phyloP scores from a whole-genome alignment of 306 rosid genomes.

The Malus asiatica region DNA sequence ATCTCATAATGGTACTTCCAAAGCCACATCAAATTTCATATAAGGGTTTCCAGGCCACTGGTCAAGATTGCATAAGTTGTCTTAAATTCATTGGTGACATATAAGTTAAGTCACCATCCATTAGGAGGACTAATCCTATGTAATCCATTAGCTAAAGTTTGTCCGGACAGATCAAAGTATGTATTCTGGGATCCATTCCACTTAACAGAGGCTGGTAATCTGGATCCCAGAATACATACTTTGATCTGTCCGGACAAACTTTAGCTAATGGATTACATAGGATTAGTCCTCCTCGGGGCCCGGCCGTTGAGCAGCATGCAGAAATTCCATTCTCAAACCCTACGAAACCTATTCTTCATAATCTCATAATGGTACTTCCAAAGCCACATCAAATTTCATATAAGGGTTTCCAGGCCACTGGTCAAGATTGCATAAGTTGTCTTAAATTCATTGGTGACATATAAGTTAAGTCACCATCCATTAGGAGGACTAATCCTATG shows the following conservation, averaged over 20 bases:
- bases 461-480: neutral
- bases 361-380: too few relatives aligned
- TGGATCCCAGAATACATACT: neutral
- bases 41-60: too few relatives aligned
- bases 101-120: neutral
- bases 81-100: neutral
- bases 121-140: too few relatives aligned
- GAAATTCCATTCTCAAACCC: neutral
- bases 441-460: neutral
- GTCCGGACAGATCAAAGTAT: too few relatives aligned
- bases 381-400: neutral
- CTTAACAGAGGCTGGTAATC: too few relatives aligned
- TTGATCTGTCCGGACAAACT: neutral
- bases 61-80: neutral
- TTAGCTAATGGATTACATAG: neutral
- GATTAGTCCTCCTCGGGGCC: neutral
- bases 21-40: neutral
- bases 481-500: too few relatives aligned
- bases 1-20: too few relatives aligned
- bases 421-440: neutral
- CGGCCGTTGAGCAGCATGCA: neutral
- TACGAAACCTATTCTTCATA: neutral
- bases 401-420: too few relatives aligned
- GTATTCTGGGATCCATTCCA: too few relatives aligned
- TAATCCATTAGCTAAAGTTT: too few relatives aligned